Base-by-base conservation (phyloP, 208 protist genomes). In the Trypanosoma congolense region DNA sequence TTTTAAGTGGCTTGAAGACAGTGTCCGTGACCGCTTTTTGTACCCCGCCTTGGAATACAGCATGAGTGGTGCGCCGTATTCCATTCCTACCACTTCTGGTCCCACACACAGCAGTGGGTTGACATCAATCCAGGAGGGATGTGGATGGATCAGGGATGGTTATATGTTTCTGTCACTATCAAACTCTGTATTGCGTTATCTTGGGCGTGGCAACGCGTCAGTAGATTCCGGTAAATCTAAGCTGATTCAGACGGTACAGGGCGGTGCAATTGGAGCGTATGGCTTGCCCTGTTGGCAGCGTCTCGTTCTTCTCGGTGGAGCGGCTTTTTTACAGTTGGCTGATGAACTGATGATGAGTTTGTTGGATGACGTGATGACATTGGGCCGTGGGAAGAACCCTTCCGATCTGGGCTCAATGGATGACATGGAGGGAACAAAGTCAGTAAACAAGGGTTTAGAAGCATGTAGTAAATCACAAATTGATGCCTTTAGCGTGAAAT, bases 281-380 rank as follows among this genome's bases (percentile, higher is more conserved):
- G 30, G 41, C 9, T 35, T 24, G 3, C 9, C 10, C 10, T 24
- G 29, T 18, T 55, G 49, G 49, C 30, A 30, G 3, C 22, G 49
- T 24, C 49, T 55, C 18, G 16, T 55, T 41, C 31, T 55, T 26
- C 49, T 55, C 10, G 21, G 29, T 35, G 49, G 49, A 22, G 49
- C 10, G 9, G 30, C 21, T 24, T 24, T 26, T 18, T 21, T 55
- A 41, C 22, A 21, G n/a, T 28, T 55, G 12, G 4, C 25, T 4
- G 29, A n/a, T 12, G n/a, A 41, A 22, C 41, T 22, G 8, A 12
- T 55, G 16, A 4, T 14, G 12, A 16, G 4, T 9, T 18, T 55
- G 4, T 10, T 55, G 30, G 28, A 41, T 22, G 6, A 41, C 10
- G 49, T 21, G 5, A 42, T 41, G 49, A 41, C 46, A 5, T 9